Evolutionary conservation across 495 filamentous ascomycete genomes (phyloP).

Genomic region (Tuber magnatum): DNA sequence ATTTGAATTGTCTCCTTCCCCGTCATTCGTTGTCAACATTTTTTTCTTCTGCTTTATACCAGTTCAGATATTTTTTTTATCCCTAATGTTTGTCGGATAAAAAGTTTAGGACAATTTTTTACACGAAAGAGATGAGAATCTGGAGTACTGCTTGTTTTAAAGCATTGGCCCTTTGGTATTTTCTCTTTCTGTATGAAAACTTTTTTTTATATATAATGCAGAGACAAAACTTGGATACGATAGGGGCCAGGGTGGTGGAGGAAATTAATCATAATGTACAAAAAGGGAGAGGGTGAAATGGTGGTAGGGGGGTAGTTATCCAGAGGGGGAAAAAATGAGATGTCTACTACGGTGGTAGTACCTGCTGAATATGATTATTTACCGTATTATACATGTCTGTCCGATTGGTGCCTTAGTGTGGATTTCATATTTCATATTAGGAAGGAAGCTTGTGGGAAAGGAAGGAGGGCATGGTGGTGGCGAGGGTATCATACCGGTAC

Average conservation of each 20-base stretch:
- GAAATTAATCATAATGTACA: constrained; percentile 36
- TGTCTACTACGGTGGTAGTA: not conserved
- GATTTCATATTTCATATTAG: not conserved
- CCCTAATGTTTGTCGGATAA: not conserved
- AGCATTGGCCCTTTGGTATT: constrained; percentile 13
- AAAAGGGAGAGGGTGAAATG: constrained; percentile 20
- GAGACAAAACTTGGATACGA: not conserved
- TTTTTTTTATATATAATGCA: constrained; percentile 15
- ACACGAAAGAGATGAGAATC: not conserved
- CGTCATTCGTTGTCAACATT: not conserved
- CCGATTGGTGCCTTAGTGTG: not conserved
- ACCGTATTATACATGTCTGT: no score
- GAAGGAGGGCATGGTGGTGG: not conserved
- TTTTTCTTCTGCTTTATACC: not conserved
- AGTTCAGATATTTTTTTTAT: not conserved
- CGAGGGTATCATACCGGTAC: no score
- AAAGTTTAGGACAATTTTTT: not conserved
- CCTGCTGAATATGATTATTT: not conserved
- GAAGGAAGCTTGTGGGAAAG: not conserved
- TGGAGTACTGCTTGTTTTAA: constrained; percentile 3
- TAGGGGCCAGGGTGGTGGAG: constrained; percentile 7
- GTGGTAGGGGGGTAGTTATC: constrained; percentile 10
- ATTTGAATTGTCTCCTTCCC: not conserved
- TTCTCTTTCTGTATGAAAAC: constrained; percentile 2
- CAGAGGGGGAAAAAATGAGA: not conserved